A percentile compares a stretch with the other conserved stretches of the same genome.
Conservation (phyloP, 1,284 basidiomycete species). For the Pholiota adiposa region DNA sequence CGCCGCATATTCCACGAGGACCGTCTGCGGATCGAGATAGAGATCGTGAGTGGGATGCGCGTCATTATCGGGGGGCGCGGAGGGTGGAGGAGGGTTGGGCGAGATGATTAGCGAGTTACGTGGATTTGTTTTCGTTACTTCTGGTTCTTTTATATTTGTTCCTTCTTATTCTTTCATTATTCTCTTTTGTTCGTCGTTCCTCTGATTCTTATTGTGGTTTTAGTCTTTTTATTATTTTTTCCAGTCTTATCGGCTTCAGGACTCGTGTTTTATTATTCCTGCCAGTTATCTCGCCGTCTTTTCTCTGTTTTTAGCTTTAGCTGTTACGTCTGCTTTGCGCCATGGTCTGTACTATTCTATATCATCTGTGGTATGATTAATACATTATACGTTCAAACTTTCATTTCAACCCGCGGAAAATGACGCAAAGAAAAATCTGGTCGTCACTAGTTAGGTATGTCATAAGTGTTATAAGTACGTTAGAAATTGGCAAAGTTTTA, state of each 20-base stretch:
- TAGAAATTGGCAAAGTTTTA: no score
- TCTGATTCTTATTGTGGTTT: neutral
- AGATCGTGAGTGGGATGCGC: conserved; percentile 26
- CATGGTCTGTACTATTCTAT: no score
- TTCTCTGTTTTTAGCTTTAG: neutral
- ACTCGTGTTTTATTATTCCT: neutral
- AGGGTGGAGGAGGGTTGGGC: neutral
- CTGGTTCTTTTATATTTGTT: neutral
- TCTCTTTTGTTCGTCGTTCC: neutral
- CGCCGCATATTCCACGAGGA: conserved; percentile 34
- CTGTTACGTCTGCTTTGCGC: neutral
- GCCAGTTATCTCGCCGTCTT: no score
- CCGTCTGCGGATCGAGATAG: conserved; percentile 51
- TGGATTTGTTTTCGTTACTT: neutral
- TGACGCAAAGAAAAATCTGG: no score
- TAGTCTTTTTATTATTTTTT: neutral
- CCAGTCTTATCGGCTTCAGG: neutral
- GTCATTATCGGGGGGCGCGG: conserved; percentile 8
- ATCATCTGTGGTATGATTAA: no score
- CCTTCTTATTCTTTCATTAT: neutral
- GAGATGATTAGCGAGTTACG: no score
- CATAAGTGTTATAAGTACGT: no score
- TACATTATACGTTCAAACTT: no score
- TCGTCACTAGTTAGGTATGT: no score
- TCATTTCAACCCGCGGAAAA: no score